Evolutionary conservation across 2,329 filamentous ascomycete species (phyloP), one percentile per base, ranked within the genome.

Genomic region (Talaromyces funiculosus): DNA sequence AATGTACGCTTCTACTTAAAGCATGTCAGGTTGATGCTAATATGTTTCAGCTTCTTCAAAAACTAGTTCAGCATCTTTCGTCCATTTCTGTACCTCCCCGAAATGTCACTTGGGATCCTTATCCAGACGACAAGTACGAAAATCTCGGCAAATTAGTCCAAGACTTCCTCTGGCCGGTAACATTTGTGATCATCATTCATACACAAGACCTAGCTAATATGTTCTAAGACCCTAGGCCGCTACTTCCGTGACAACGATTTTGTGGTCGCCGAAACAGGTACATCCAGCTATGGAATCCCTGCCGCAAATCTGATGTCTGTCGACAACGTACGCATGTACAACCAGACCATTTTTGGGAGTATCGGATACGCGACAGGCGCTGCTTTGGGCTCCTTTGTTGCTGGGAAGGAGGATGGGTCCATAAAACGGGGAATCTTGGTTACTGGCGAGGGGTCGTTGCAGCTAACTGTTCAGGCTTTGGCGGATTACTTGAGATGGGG

Each of bases 361-460:
- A 72, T 72, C 26, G 70, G 70, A 10, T 71, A 69, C 55, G 68
- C 67, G 1, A 68, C 65, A 12, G 62, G 63, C 20, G 66, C 68
- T 1, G 62, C 64, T 12, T 56, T 68, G 3, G 70, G 70, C 16
- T 64, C 67, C 2, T 63, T 62, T 37, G 59, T 64, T 26, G 67
- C 69, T 1, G 64, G 62, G 22, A 65, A 64, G 18, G 69, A 70
- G 53, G 57, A 62, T 10, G 55, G 56, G 2, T 53, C 38, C 6
- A 38, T 59, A 40, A 62, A 62, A 26, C 16, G 60, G 10, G 35
- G 43, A 16, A 45, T 62, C 16, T 22, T 62, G n/a, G 20, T 62
- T 9, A 59, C 55, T 1, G 60, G 60, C 4, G 60, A 62, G n/a
- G 60, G 60, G 16, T 62, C 56, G n/a, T 20, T 62, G 35, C 60